These are phyloP conservation scores for Moesziomyces sp. DNA, from an alignment of 1,284 basidiomycete species.

Conservation along the genomic window DNA sequence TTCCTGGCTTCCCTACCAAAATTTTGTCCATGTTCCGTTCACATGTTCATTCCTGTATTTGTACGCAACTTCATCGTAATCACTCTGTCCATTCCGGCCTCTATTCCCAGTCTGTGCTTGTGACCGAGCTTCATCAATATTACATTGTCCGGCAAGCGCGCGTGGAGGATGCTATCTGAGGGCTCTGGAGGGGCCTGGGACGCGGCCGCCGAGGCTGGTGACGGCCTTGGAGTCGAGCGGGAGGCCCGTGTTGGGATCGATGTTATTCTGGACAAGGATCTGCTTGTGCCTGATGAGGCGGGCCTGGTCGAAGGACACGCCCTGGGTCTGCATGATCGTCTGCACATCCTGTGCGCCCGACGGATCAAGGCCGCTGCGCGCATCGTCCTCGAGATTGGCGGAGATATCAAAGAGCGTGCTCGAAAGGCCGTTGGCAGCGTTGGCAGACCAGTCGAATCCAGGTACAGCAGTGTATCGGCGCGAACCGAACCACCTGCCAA, in stretches of 20 bases:
- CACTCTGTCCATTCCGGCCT: neutral
- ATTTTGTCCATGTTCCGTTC: neutral
- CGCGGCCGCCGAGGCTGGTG: slow-evolving; percentile 41
- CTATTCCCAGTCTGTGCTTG: neutral
- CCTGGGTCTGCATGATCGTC: slow-evolving; percentile 52
- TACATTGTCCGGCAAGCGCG: neutral
- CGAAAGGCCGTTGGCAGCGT: slow-evolving; percentile 44
- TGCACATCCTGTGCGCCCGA: slow-evolving; percentile 56
- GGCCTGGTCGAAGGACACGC: slow-evolving; percentile 62
- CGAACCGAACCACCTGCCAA: slow-evolving; percentile 4
- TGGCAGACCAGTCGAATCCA: slow-evolving; percentile 48
- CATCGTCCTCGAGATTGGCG: slow-evolving; percentile 57
- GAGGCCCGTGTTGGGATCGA: slow-evolving; percentile 63
- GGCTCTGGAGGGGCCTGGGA: neutral
- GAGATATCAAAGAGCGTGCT: slow-evolving; percentile 60
- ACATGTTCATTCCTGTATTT: slow-evolving; percentile 8
- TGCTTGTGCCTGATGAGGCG: slow-evolving; percentile 59
- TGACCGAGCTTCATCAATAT: neutral
- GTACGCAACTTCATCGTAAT: neutral
- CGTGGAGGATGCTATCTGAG: neutral
- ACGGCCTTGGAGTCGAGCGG: slow-evolving; percentile 63
- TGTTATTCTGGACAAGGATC: slow-evolving; percentile 51
- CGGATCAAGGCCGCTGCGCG: slow-evolving; percentile 55
- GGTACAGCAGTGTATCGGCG: slow-evolving; percentile 14
- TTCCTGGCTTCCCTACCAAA: neutral